These are phyloP conservation scores for Dimocarpus longan DNA, from an alignment of 345 rosid species.

Conservation along the genomic window DNA sequence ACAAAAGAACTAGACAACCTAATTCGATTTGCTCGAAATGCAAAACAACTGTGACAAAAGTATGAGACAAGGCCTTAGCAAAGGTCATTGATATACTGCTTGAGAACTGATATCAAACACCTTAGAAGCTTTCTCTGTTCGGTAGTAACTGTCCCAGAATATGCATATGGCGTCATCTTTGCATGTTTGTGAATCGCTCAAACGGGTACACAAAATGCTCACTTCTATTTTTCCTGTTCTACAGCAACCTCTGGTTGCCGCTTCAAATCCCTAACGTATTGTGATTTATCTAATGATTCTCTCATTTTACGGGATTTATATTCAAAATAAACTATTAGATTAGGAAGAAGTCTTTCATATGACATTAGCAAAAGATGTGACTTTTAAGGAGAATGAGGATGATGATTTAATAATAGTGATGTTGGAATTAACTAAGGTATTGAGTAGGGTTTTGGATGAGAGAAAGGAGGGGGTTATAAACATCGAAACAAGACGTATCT, in stretches of 20 bases:
- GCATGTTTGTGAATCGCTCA: slow-evolving; percentile 33
- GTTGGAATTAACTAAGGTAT: slow-evolving; percentile 44
- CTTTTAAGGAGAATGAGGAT: too few species aligned
- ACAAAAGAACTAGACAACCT: too few species aligned
- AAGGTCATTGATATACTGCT: neutral
- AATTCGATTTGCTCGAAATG: too few species aligned
- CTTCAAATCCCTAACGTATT: slow-evolving; percentile 53
- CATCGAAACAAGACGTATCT: slow-evolving; percentile 47
- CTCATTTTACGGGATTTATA: too few species aligned
- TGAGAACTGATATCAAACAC: slow-evolving; percentile 5
- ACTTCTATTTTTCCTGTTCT: slow-evolving; percentile 71
- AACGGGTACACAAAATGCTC: neutral
- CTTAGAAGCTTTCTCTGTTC: slow-evolving; percentile 49
- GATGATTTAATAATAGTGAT: too few species aligned
- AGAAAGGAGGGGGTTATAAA: slow-evolving; percentile 34
- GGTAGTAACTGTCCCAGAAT: slow-evolving; percentile 75
- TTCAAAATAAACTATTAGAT: too few species aligned
- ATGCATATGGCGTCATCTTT: slow-evolving; percentile 48
- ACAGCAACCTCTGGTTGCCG: slow-evolving; percentile 59
- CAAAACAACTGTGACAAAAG: too few species aligned
- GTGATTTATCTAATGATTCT: too few species aligned
- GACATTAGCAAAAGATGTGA: too few species aligned
- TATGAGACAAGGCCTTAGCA: neutral
- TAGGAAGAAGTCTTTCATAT: too few species aligned
- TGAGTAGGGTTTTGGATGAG: slow-evolving; percentile 48